Conservation (phyloP, 2,329 filamentous ascomycete species). For the Hypoxylon rubiginosum region DNA sequence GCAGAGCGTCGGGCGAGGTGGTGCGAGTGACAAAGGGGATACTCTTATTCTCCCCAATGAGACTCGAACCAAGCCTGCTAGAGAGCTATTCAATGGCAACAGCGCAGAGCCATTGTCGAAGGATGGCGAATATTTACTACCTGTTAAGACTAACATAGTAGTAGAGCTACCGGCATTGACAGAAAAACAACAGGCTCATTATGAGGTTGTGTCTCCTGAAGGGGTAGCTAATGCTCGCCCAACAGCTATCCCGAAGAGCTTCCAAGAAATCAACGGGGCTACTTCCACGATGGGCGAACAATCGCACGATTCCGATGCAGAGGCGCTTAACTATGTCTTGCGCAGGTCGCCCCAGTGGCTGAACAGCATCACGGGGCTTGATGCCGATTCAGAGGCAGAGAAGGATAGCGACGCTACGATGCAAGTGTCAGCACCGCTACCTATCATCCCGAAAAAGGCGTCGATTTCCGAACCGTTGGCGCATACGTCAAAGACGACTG, state of each 20-base stretch:
- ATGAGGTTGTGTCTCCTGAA: conserved; percentile 17
- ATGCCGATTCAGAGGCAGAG: neutral
- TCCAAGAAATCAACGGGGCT: conserved; percentile 39
- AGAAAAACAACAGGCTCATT: conserved; percentile 26
- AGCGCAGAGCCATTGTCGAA: neutral
- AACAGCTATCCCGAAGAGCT: conserved; percentile 28
- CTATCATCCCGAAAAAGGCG: neutral
- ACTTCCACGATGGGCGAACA: conserved; percentile 8
- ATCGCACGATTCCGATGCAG: conserved; percentile 27
- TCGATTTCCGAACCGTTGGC: neutral
- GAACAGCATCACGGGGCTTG: conserved; percentile 33
- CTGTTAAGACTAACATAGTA: conserved; percentile 17
- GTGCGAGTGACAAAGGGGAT: neutral
- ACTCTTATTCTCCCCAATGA: neutral
- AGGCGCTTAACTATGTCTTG: conserved; percentile 43
- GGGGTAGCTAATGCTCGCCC: neutral
- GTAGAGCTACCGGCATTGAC: conserved; percentile 37
- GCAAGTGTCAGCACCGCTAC: conserved; percentile 4
- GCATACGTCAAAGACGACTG: neutral
- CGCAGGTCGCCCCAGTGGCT: conserved; percentile 43
- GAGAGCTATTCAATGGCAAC: neutral
- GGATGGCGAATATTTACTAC: neutral
- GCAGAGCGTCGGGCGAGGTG: neutral
- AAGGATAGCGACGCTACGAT: neutral
- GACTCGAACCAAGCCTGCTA: neutral